Evolutionary conservation across 2,329 filamentous ascomycete genomes (phyloP), one percentile per base, ranked within the genome.

Genomic region (Lecanosticta acicola): DNA sequence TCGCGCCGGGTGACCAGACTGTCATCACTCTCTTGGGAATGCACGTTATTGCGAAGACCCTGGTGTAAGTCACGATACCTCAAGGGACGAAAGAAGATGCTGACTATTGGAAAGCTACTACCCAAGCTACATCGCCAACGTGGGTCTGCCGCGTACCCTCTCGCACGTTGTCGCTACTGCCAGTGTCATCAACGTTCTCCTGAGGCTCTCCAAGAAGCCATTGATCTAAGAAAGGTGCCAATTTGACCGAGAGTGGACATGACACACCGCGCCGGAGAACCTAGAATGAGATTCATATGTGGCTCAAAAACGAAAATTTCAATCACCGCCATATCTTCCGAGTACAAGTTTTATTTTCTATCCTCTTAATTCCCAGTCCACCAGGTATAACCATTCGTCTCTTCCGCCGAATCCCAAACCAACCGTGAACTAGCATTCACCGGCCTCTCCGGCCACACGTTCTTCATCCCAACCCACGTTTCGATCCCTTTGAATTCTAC

Each of bases 361-460:
- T 13, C 14, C 14, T 39, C 17, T n/a, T 40, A 55, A 19, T 55
- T 65, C 3, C 70, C 70, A 21, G 59, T n/a, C 70, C 71, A 73
- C 70, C 71, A 73, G 10, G 62, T 61, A 48, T 71, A 69, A 55
- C 73, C 67, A 46, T 69, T 65, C 4, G 71, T 72, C 63, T 71
- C 55, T 46, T 66, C 68, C 4, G 65, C 46, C 3, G 69, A 65
- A 46, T 74, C 71, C 37, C 56, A 72, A 7, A 72, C 55, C 24
- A 74, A 55, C 55, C 60, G 41, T 42, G 62, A 66, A 48, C 65
- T 69, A 26, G 66, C 70, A 46, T 73, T 65, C 21, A 55, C 13
- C 7, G 71, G 71, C 32, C 71, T 54, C 16, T 66, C 58, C 0
- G 69, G 70, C 62, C 66, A 73, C 3, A 66, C 63, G 51, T 70